phyloP scores from a whole-genome alignment of 129 eudicot species.

The Saposhnikovia divaricata region DNA sequence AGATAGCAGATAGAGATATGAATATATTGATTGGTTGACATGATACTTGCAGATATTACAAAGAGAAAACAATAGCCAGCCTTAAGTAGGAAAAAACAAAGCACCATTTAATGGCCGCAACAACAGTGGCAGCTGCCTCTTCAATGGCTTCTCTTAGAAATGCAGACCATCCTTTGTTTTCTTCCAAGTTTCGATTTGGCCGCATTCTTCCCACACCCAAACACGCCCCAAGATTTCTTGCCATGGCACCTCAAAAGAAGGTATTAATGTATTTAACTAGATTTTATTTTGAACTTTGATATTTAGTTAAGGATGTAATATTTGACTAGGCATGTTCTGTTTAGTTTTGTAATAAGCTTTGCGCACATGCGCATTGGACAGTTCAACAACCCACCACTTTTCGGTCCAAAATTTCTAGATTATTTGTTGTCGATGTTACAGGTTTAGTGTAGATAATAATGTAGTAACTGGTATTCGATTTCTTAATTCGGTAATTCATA shows the following conservation, averaged over 20 bases:
- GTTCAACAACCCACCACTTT: neutral
- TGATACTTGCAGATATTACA: neutral
- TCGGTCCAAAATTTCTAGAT: neutral
- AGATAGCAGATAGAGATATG: neutral
- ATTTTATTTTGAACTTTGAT: neutral
- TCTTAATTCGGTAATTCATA: neutral
- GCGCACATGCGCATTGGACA: neutral
- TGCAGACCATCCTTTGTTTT: conserved; percentile 20
- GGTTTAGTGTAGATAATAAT: no score
- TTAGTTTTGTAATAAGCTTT: neutral
- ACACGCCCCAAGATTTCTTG: conserved; percentile 34
- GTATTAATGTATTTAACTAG: conserved; percentile 15
- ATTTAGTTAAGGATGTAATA: neutral
- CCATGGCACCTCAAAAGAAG: conserved; percentile 87
- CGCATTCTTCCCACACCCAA: conserved; percentile 23
- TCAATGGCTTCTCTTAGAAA: conserved; percentile 24
- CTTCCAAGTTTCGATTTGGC: conserved; percentile 17
- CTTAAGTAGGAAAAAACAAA: neutral
- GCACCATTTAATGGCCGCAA: conserved; percentile 37
- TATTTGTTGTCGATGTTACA: neutral
- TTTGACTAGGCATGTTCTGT: neutral
- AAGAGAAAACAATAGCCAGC: neutral
- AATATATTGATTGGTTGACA: neutral
- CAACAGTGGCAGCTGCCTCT: conserved; percentile 20
- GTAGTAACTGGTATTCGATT: no score